Evolutionary conservation across 176 grass and related monocot genomes (phyloP).

Genomic region (Chloris gayana): DNA sequence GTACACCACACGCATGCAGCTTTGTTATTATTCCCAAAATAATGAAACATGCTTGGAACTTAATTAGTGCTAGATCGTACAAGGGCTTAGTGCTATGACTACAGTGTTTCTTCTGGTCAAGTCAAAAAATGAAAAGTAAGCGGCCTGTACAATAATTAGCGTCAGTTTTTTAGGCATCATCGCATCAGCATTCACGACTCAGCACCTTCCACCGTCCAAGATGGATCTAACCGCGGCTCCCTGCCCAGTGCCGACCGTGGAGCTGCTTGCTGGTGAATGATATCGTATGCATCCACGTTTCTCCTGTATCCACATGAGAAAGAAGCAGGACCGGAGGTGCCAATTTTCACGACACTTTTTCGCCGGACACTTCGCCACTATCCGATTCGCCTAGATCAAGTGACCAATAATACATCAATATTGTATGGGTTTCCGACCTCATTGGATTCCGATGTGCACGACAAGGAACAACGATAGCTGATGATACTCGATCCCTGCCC

Average conservation of each 20-base stretch:
- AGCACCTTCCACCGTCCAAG: not conserved
- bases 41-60: not conserved
- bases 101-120: not conserved
- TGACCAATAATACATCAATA: constrained; percentile 48
- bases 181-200: not conserved
- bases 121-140: not conserved
- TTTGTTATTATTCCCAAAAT: constrained; percentile 4
- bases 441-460: constrained; percentile 31
- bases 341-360: not conserved
- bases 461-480: not conserved
- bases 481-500: not conserved
- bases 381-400: constrained; percentile 46
- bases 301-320: not conserved
- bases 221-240: not conserved
- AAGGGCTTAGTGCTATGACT: not conserved
- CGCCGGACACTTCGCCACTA: constrained; percentile 11
- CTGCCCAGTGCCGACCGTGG: not conserved
- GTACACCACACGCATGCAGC: not conserved
- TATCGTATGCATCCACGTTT: not conserved
- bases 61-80: not conserved
- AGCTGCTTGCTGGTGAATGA: not conserved
- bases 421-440: constrained; percentile 34
- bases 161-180: not conserved
- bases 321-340: not conserved
- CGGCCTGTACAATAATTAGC: not conserved